A percentile compares a stretch with the other conserved stretches of the same genome.
These are phyloP conservation scores for Thecaphora thlaspeos DNA, from an alignment of 1,284 basidiomycete species.

Conservation along the genomic window DNA sequence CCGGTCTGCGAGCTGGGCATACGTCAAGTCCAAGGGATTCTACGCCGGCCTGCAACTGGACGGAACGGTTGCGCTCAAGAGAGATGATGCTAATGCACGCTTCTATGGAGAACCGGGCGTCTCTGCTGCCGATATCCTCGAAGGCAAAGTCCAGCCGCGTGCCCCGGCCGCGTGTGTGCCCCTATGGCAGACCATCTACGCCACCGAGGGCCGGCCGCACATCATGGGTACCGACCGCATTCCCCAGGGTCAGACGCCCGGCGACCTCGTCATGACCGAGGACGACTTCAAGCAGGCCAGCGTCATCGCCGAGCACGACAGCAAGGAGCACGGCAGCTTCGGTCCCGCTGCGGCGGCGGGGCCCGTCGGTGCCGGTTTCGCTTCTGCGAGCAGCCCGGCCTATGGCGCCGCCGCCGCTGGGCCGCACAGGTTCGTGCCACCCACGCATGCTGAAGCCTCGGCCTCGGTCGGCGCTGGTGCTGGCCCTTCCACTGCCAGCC, in stretches of 20 bases:
- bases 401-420: not conserved
- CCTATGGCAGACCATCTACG: constrained; percentile 51
- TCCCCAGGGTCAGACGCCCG: constrained; percentile 39
- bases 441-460: not conserved
- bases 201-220: constrained; percentile 44
- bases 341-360: too few species aligned
- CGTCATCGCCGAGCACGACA: constrained; percentile 17
- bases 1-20: constrained; percentile 51
- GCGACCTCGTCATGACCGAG: constrained; percentile 39
- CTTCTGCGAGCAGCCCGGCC: too few species aligned
- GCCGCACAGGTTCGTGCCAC: not conserved
- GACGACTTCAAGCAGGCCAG: constrained; percentile 36
- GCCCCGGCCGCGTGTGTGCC: constrained; percentile 32
- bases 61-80: constrained; percentile 50
- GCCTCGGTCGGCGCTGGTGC: too few species aligned
- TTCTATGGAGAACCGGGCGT: constrained; percentile 45
- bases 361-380: too few species aligned
- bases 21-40: constrained; percentile 57
- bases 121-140: constrained; percentile 29
- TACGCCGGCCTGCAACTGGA: constrained; percentile 57
- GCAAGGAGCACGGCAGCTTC: constrained; percentile 3
- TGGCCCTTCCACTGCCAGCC: too few species aligned
- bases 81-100: constrained; percentile 47
- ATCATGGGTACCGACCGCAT: constrained; percentile 45
- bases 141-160: constrained; percentile 30